phyloP scores from a whole-genome alignment of 2,329 filamentous ascomycete genomes.

The Helotiales sp. region DNA sequence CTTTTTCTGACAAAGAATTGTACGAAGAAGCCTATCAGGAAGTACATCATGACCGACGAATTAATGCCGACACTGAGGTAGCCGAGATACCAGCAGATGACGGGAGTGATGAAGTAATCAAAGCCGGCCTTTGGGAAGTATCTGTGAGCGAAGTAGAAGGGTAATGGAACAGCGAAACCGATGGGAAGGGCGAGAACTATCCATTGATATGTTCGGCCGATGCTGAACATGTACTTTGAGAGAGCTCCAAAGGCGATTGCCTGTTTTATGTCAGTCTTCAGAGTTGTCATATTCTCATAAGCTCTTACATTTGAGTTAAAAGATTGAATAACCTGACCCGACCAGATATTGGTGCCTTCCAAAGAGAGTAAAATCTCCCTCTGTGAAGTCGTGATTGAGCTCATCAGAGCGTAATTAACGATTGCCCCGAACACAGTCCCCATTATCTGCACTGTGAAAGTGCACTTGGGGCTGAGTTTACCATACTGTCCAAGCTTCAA shows the following conservation, averaged over 20 bases:
- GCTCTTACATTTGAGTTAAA: constrained; percentile 39
- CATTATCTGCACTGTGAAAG: constrained; percentile 43
- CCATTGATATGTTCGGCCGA: constrained; percentile 39
- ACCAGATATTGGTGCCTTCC: constrained; percentile 47
- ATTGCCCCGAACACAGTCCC: constrained; percentile 43
- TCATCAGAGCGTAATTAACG: constrained; percentile 46
- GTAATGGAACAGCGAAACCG: constrained; percentile 44
- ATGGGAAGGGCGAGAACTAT: constrained; percentile 42
- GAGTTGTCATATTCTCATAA: background rate
- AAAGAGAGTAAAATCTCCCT: constrained; percentile 41
- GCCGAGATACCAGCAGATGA: constrained; percentile 43
- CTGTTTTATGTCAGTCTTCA: constrained; percentile 13
- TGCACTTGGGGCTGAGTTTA: constrained; percentile 39
- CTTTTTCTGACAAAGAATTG: constrained; percentile 40
- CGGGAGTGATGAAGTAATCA: constrained; percentile 41
- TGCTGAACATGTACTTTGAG: constrained; percentile 44
- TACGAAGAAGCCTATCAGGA: constrained; percentile 37
- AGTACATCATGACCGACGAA: constrained; percentile 36
- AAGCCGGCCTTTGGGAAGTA: constrained; percentile 34
- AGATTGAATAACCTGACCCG: constrained; percentile 45
- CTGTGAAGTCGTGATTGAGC: constrained; percentile 44
- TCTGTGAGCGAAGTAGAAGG: constrained; percentile 39
- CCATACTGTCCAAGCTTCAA: constrained; percentile 39
- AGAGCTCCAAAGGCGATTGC: constrained; percentile 40
- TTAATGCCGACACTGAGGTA: constrained; percentile 45